phyloP scores from a whole-genome alignment of 805 yeast genomes.

The Kluyveromyces siamensis region DNA sequence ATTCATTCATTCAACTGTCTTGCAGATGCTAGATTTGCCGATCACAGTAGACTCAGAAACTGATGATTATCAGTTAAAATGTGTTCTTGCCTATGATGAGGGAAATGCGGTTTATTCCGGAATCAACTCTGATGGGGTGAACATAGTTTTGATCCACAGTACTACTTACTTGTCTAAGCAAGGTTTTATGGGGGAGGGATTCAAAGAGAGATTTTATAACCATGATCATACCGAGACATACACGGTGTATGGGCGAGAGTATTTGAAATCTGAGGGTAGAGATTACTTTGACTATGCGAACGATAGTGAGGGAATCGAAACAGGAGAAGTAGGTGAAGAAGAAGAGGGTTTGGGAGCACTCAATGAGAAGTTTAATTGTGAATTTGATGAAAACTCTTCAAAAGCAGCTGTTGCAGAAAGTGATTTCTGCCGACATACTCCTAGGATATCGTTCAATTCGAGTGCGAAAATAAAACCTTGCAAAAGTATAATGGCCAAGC shows the following conservation, averaged over 20 bases:
- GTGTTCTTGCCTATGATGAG: not conserved
- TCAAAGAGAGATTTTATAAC: conserved; percentile 1
- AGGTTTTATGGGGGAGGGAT: not conserved
- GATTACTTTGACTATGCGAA: conserved; percentile 1
- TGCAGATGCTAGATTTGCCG: not conserved
- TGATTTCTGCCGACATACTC: not conserved
- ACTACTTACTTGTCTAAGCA: not conserved
- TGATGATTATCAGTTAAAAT: not conserved
- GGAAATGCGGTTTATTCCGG: not conserved
- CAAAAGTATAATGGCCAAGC: not conserved
- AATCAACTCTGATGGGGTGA: not conserved
- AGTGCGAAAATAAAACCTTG: conserved; percentile 1
- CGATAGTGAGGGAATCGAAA: not conserved
- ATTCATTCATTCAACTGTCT: not conserved
- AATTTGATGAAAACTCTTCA: not conserved
- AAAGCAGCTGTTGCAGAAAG: too few species aligned
- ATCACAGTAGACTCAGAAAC: not conserved
- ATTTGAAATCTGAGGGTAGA: not conserved
- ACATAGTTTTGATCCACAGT: not conserved
- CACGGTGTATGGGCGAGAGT: conserved; percentile 1
- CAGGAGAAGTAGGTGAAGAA: not conserved
- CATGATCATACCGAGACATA: not conserved
- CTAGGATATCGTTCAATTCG: not conserved
- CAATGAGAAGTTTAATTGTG: not conserved
- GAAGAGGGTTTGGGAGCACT: not conserved